Evolutionary conservation across 768 basidiomycete species (phyloP).

Genomic region (Amanita fuliginea): DNA sequence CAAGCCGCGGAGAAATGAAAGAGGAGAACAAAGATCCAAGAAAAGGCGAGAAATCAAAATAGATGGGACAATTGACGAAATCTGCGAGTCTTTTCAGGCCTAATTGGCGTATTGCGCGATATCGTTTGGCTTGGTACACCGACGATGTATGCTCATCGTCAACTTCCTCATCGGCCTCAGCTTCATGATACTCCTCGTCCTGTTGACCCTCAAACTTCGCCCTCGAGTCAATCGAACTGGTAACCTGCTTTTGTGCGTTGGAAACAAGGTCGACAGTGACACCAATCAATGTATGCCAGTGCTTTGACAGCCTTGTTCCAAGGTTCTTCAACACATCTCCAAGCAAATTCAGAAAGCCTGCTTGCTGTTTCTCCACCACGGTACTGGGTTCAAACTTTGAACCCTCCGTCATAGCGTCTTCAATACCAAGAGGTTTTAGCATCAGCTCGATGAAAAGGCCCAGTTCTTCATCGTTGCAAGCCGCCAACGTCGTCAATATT

Average conservation of each 20-base stretch:
- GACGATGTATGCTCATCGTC: conserved; percentile 22
- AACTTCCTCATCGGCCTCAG: conserved; percentile 20
- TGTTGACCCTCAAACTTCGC: conserved; percentile 21
- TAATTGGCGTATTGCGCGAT: conserved; percentile 65
- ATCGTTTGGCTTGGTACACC: conserved; percentile 19
- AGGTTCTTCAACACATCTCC: conserved; percentile 78
- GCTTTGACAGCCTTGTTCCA: conserved; percentile 53
- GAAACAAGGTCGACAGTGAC: conserved; percentile 56
- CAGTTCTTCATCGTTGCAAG: conserved; percentile 67
- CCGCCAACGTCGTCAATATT: conserved; percentile 58
- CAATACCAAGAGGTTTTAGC: conserved; percentile 55
- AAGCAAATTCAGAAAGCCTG: conserved; percentile 78
- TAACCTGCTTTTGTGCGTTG: conserved; percentile 51
- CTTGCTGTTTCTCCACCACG: conserved; percentile 53
- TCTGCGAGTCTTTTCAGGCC: conserved; percentile 82
- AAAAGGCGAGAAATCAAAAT: conserved; percentile 69
- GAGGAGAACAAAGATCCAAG: conserved; percentile 53
- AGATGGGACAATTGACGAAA: conserved; percentile 68
- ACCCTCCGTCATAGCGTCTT: background rate
- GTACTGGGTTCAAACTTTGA: conserved; percentile 7
- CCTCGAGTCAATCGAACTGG: conserved; percentile 9
- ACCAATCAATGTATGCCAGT: conserved; percentile 71
- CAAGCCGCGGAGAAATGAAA: conserved; percentile 77
- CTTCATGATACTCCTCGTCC: conserved; percentile 16
- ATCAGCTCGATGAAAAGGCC: conserved; percentile 76